Percentiles rank a stretch among this genome's conserved stretches.
Evolutionary conservation across 202 grass and related monocot species (phyloP).

Genomic region (Zizania palustris): DNA sequence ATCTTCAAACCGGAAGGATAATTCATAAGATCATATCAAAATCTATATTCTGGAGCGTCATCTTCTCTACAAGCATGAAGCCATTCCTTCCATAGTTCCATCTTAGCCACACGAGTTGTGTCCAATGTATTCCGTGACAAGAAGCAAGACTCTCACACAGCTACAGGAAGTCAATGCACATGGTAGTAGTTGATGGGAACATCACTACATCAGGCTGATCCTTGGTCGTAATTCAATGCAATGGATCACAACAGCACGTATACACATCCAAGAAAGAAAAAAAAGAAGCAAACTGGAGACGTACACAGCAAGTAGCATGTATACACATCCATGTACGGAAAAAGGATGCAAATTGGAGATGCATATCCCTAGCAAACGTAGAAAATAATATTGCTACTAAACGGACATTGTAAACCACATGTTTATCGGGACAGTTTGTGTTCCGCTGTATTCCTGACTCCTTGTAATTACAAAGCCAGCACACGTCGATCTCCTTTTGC

Average conservation of each 20-base stretch:
- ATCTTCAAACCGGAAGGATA: not conserved
- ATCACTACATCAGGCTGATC: not conserved
- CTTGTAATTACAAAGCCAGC: not conserved
- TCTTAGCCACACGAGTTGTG: not conserved
- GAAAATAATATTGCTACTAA: not conserved
- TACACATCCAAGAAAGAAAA: not conserved
- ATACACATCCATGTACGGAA: not conserved
- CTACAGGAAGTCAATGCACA: not conserved
- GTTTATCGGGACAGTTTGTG: not conserved
- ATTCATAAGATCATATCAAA: too few species aligned
- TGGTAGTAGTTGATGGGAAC: not conserved
- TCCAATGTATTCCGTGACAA: not conserved
- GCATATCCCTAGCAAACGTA: not conserved
- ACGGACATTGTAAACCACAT: not conserved
- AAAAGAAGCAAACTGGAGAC: not conserved
- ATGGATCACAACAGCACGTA: not conserved
- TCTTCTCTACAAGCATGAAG: not conserved
- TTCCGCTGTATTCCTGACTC: not conserved
- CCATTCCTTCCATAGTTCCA: not conserved
- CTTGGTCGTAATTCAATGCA: not conserved
- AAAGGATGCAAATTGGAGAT: not conserved
- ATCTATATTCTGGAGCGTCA: not conserved
- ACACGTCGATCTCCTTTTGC: not conserved
- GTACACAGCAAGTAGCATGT: not conserved
- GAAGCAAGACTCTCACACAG: not conserved